Percentiles rank a stretch among this genome's conserved stretches.
Conservation (phyloP, 495 filamentous ascomycete genomes). For the Talaromyces stipitatus region DNA sequence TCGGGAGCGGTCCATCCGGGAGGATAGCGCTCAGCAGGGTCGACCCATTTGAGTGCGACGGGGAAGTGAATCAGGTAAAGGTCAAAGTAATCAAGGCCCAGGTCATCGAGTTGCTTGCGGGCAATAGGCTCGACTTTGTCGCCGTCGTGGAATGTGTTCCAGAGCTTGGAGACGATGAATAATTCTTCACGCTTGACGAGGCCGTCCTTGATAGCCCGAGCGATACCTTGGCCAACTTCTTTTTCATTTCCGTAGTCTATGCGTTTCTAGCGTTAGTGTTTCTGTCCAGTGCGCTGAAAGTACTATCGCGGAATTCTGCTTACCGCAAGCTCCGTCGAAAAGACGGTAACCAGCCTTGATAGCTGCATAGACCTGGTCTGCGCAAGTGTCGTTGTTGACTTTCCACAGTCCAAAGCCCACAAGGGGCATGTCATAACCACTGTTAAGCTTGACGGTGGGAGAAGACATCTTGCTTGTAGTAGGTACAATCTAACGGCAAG, state of each 20-base stretch:
- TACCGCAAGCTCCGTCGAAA: slow-evolving; percentile 83
- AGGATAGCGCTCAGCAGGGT: slow-evolving; percentile 69
- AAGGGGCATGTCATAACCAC: slow-evolving; percentile 77
- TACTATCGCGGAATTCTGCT: slow-evolving; percentile 21
- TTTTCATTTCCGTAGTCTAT: slow-evolving; percentile 85
- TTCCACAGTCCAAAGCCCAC: slow-evolving; percentile 84
- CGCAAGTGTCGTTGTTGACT: slow-evolving; percentile 67
- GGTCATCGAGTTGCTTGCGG: slow-evolving; percentile 67
- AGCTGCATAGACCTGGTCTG: slow-evolving; percentile 79
- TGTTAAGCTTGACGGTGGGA: slow-evolving; percentile 64
- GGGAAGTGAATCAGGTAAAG: slow-evolving; percentile 81
- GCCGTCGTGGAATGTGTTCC: slow-evolving; percentile 80
- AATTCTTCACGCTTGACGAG: slow-evolving; percentile 80
- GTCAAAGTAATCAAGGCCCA: slow-evolving; percentile 81
- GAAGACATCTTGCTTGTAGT: slow-evolving; percentile 2
- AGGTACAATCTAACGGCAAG: background rate
- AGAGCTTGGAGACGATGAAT: slow-evolving; percentile 89
- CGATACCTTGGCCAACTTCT: slow-evolving; percentile 77
- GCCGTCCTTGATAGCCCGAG: slow-evolving; percentile 78
- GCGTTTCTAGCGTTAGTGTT: slow-evolving; percentile 8
- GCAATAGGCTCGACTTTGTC: slow-evolving; percentile 65
- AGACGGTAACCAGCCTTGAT: slow-evolving; percentile 84
- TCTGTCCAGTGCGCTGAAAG: background rate
- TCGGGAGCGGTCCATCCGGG: slow-evolving; percentile 64
- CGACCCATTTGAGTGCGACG: slow-evolving; percentile 70